phyloP scores from a whole-genome alignment of 257 asterid species.

The Solanum peruvianum region DNA sequence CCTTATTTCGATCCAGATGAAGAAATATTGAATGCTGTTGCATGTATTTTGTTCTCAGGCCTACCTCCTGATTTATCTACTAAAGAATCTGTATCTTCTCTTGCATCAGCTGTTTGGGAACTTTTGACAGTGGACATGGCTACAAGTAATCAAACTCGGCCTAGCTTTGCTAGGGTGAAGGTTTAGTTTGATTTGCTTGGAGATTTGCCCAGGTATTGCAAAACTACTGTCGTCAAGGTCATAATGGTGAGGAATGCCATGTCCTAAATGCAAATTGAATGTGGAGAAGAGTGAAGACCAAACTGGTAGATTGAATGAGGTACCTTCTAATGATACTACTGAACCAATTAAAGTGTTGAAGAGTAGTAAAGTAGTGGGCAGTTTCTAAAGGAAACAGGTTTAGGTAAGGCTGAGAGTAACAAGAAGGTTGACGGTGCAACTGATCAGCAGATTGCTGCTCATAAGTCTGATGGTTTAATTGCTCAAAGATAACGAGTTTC shows the following conservation, averaged over 20 bases:
- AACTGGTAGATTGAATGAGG: neutral
- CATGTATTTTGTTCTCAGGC: neutral
- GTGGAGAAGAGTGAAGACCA: neutral
- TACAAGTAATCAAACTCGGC: neutral
- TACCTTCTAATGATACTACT: neutral
- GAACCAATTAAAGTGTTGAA: neutral
- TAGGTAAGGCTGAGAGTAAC: neutral
- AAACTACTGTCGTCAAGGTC: neutral
- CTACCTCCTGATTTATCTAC: neutral
- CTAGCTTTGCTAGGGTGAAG: neutral
- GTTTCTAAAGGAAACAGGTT: neutral
- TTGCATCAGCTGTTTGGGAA: neutral
- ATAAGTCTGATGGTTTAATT: neutral
- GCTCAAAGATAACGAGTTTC: neutral
- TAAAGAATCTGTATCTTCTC: neutral
- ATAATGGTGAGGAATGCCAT: neutral
- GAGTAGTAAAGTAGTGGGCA: neutral
- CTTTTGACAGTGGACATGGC: neutral
- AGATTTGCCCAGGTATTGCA: neutral
- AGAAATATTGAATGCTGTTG: neutral
- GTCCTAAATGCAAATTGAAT: neutral
- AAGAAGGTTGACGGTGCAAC: neutral
- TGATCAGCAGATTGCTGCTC: neutral
- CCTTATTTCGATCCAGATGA: neutral
- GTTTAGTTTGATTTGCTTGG: neutral